Percentiles rank a stretch among this genome's conserved stretches.
phyloP scores from a whole-genome alignment of 352 stramenopile species.

The Globisporangium takayamanum region DNA sequence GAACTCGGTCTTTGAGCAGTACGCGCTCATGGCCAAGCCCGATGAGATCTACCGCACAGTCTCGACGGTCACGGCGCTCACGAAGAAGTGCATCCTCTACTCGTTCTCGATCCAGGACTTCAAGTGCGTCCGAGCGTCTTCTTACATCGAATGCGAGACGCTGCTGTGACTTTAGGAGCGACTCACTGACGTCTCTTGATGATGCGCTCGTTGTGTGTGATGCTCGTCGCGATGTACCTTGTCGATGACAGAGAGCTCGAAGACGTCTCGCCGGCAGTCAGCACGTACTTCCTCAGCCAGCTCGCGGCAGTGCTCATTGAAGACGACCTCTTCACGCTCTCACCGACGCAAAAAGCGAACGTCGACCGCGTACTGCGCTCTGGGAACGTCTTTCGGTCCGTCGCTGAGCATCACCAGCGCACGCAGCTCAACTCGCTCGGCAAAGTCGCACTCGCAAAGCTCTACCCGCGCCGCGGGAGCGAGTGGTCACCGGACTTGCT shows the following conservation, averaged over 20 bases:
- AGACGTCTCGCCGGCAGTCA: slow-evolving; percentile 66
- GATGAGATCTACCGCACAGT: slow-evolving; percentile 74
- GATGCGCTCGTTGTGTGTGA: background rate
- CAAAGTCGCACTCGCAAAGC: slow-evolving; percentile 61
- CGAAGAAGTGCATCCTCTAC: slow-evolving; percentile 69
- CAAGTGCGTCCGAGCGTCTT: slow-evolving; percentile 27
- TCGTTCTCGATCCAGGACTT: slow-evolving; percentile 78
- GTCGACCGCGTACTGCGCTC: slow-evolving; percentile 47
- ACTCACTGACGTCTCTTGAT: background rate
- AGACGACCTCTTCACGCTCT: slow-evolving; percentile 59
- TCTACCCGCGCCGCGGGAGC: slow-evolving; percentile 49
- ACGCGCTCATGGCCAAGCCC: slow-evolving; percentile 62
- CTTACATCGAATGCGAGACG: too few species aligned
- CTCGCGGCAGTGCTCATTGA: slow-evolving; percentile 64
- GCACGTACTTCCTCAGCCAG: slow-evolving; percentile 76
- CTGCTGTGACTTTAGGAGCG: background rate
- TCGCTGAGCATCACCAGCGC: slow-evolving; percentile 53
- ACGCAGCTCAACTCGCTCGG: slow-evolving; percentile 48
- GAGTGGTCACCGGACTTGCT: slow-evolving; percentile 71
- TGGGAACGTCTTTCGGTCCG: slow-evolving; percentile 45
- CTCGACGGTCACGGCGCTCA: slow-evolving; percentile 62
- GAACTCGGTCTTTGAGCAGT: slow-evolving; percentile 80
- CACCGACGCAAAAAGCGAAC: slow-evolving; percentile 38
- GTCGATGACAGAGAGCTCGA: slow-evolving; percentile 30
- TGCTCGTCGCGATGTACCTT: background rate